Evolutionary conservation across 2,329 filamentous ascomycete species (phyloP), one percentile per base, ranked within the genome.

Genomic region (Pseudopyrenochaeta lycopersici): DNA sequence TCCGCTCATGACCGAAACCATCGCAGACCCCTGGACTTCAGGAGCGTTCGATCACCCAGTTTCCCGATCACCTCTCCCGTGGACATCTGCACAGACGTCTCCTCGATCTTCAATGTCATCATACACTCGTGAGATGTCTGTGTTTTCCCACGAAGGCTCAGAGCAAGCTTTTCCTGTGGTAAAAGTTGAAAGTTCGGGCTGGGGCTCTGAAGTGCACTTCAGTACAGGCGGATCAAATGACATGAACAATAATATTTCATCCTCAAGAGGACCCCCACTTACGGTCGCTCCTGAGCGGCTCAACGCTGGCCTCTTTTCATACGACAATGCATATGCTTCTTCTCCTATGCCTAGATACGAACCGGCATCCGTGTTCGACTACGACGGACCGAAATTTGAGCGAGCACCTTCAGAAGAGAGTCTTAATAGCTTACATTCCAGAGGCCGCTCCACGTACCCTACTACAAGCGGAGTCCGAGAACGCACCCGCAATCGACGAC

Each of bases 71-170:
- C 70, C 71, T 18, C 51, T 70, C 20, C 60, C 70, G 9, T 75
- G 72, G 72, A 54, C 54, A n/a, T 52, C 59, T 4, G 55, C 67
- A 27, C 63, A 72, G 11, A 47, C 61, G 29, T 74, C 73, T 17
- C 71, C 74, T 21, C 67, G 71, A 15, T 75, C 73, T 2, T 74
- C 74, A 2, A 27, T 70, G 4, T 73, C 72, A 14, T 71, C 72
- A 17, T 56, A 54, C 23, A 60, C 63, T 32, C 63, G 71, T 30
- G 70, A 66, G 23, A 68, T 71, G 59, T 73, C 73, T 9, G 60
- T 67, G 10, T 75, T 70, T 49, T 75, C 74, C n/a, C 68, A 68
- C 7, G 63, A 65, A 38, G 66, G 63, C 17, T 67, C 70, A 3
- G 69, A 73, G 15, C 55, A 63, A n/a, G 50, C 52, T 14, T 73